Evolutionary conservation across 129 eudicot species (phyloP), one percentile per base, ranked within the genome.

Genomic region (Erigeron canadensis): DNA sequence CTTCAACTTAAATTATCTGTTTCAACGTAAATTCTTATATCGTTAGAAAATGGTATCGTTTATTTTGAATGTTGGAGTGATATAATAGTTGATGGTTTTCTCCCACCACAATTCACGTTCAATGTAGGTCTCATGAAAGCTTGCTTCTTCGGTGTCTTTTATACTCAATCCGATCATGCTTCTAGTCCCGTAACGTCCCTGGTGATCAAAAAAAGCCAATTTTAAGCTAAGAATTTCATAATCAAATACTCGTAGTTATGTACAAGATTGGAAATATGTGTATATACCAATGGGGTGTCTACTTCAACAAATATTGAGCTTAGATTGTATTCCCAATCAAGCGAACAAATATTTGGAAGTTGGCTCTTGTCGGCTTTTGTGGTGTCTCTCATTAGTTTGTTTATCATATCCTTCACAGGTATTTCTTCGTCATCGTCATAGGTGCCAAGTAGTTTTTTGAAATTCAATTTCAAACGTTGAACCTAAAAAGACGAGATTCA

Each of bases 171-270:
- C 89, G 54, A 87, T 77, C 48, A 86, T 91, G 82, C 97, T 91
- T 83, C 97, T 79, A 0, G 97, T 91, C 22, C 97, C 97, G 41
- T 91, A 85, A 21, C 83, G 70, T 2, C 97, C 97, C 95, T 91
- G 47, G 44, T 19, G n/a, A 74, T 57, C 11, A 72, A 37, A 15
- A 15, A 0, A 42, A 41, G 12, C 18, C 10, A 13, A 22, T 13
- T 3, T 19, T 61, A 8, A 62, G 42, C 10, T 21, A 21, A 18
- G 45, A 10, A 16, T 28, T 15, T 13, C 10, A 15, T 15, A 48
- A 56, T 34, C 3, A 44, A n/a, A n/a, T n/a, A n/a, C n/a, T n/a
- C 0, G 42, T 16, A 38, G 43, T 41, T 63, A 62, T 5, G 2
- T 21, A 56, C 2, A 38, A 37, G 44, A 1, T 4, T 34, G 15